Base-by-base conservation (phyloP, 148 eudicot genomes). In the Chenopodium suecicum region DNA sequence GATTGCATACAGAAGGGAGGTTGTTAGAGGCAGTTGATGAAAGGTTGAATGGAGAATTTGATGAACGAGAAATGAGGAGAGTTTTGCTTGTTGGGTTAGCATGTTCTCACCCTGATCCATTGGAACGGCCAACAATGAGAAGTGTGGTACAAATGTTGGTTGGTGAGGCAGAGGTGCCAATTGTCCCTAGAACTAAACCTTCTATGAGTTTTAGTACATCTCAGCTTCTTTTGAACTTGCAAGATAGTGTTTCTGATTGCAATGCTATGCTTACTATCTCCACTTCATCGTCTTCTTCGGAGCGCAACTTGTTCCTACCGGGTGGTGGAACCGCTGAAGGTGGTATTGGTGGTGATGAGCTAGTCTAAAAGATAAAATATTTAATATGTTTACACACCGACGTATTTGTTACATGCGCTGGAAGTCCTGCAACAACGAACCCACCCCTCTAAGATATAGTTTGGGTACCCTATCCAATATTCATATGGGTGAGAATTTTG, bases 241-340 rank as follows among this genome's bases (percentile, higher is more conserved):
- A 93, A 77, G 97, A 93, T 37, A 93, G 91, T 83, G 94, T 93
- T 17, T 91, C 94, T 47, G 97, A 93, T 78, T 85, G 90, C 82
- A 93, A 93, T 88, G 93, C 85, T 25, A 80, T 93, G 94, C 83
- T 91, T 75, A 88, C 85, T 20, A 72, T 91, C 80, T 88, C 94
- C 48, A 86, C 89, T 6, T 91, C 88, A 0, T 90, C 88, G 0
- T 91, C 97, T 1, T 93, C 94, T 0, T 90, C 93, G 0, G 91
- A 89, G 22, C 75, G 58, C 20, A 87, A 88, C 89, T 50, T 74
- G 48, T 73, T 84, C 75, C 64, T 81, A 50, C 62, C 54, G 0
- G 20, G 75, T 17, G 67, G 78, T 19, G 66, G 9, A 22, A 4
- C n/a, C n/a, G 56, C 23, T 0, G 32, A 4, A 2, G 74, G 58